Evolutionary conservation across 768 basidiomycete species (phyloP), one percentile per base, ranked within the genome.

Genomic region (Pleurotus salmoneostramineus): DNA sequence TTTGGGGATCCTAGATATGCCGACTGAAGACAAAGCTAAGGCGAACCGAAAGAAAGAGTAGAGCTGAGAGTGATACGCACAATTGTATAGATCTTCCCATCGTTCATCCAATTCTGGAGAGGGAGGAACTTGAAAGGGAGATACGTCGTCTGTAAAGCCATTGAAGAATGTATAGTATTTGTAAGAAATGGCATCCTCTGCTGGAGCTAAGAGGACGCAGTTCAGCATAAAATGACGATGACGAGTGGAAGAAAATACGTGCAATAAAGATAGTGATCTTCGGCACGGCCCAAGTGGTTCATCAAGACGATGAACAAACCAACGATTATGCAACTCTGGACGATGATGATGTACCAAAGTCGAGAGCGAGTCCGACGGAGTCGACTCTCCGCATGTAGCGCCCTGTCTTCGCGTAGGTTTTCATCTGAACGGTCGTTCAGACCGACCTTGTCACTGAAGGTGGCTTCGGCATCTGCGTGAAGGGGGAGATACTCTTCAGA

Each of bases 101-200:
- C 62, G 61, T 10, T 61, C 48, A 42, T 68, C 65, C 8, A 64
- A 56, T 42, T 65, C 62, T 6, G 40, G 45, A 27, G 66, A 65
- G n/a, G 62, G 66, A n/a, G 51, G 51, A 40, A 36, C 35, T 37
- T 52, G 51, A 15, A 52, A 52, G 0, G 51, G 51, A 15, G 51
- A 52, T 7, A 52, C 35, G 32, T 52, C 51, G 8, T n/a, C 51
- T 27, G 7, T 5, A 17, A 52, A 52, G 2, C 51, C 51, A 21
- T 52, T 52, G 51, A 17, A 52, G 36, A 52, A 52, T 7, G 17
- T 5, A 21, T 37, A 36, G 35, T 52, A 52, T 40, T 40, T 36
- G n/a, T 52, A 52, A 7, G 51, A 52, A 12, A 52, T 21, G 36
- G 12, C 51, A 52, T 52, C 51, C 11, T 52, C 14, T 17, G 51